Evolutionary conservation across 176 grass and related monocot species (phyloP), one percentile per base, ranked within the genome.

Genomic region (Oryza glumipatula): DNA sequence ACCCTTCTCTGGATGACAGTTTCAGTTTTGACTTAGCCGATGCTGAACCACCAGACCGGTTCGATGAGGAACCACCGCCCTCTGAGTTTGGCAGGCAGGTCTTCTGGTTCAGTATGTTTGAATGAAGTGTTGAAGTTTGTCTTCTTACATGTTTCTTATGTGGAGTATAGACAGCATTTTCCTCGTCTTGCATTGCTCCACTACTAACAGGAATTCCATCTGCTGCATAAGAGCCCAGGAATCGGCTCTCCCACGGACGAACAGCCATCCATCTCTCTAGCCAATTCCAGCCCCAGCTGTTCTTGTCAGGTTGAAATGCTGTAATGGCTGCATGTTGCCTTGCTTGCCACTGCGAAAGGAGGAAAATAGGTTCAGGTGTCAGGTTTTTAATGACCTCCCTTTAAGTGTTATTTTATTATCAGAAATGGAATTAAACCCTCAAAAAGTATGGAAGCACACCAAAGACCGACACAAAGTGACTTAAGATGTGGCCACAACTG

Each of bases 201-300:
- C 32, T 78, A 52, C 83, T 67, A 60, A 82, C 33, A 26, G 70
- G 21, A 44, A 82, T 61, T 52, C 83, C 96, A 67, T 95, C 89
- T 67, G 92, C 78, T 49, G 83, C 15, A 73, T 82, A 92, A 36
- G 78, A 79, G 36, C 91, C 96, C 58, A 98, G 89, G 65, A 95
- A 95, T n/a, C 93, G 85, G 70, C 92, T 98, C 77, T 98, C 96
- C 96, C 96, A 98, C 6, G 96, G 89, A 66, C 89, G 91, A 66
- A 98, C 88, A 21, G 89, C 88, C 96, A 98, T 98, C 96, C 96
- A 98, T 86, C 96, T 90, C 83, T 98, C 96, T 63, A 98, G 83
- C 96, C 96, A 98, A 77, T 94, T 98, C 96, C 93, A 98, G 68
- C 93, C 94, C 96, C 93, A 92, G 75, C 76, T 95, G 75, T 89